A percentile compares a stretch with the other conserved stretches of the same genome.
Conservation (phyloP, 169 alveolate genomes). For the Cryptosporidium ubiquitum region DNA sequence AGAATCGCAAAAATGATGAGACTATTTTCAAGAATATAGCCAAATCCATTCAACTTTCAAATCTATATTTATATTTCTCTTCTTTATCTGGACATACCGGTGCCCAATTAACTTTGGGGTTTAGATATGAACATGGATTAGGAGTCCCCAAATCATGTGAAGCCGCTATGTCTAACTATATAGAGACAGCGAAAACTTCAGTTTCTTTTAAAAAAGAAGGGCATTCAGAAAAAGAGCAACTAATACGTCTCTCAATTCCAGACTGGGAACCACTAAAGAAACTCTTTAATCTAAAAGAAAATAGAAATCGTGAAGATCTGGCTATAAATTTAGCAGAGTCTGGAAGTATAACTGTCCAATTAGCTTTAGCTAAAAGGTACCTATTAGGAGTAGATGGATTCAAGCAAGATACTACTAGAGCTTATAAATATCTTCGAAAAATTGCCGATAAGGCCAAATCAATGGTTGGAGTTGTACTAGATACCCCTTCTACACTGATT, state of each 20-base stretch:
- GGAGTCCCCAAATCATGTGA: constrained; percentile 47
- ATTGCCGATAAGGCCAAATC: constrained; percentile 51
- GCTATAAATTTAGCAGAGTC: constrained; percentile 61
- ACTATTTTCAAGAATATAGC: background rate
- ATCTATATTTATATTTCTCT: constrained; percentile 35
- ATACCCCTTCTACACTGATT: constrained; percentile 18
- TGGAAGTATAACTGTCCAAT: constrained; percentile 48
- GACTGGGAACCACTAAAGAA: constrained; percentile 65
- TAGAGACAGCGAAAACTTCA: constrained; percentile 34
- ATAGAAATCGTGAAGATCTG: constrained; percentile 43
- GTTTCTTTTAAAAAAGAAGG: constrained; percentile 18
- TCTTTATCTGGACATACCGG: constrained; percentile 58
- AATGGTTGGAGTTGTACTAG: constrained; percentile 42
- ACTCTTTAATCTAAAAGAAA: constrained; percentile 11
- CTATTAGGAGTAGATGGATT: constrained; percentile 61
- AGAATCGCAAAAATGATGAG: background rate
- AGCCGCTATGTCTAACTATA: constrained; percentile 35
- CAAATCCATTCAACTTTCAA: constrained; percentile 17
- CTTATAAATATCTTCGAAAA: constrained; percentile 50
- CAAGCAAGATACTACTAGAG: constrained; percentile 10
- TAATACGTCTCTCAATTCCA: constrained; percentile 55
- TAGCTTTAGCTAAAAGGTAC: constrained; percentile 64
- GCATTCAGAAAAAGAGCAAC: background rate
- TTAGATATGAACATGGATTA: constrained; percentile 52
- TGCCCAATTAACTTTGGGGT: constrained; percentile 54